Conservation (phyloP, 345 rosid species). For the Garcia nutans region DNA sequence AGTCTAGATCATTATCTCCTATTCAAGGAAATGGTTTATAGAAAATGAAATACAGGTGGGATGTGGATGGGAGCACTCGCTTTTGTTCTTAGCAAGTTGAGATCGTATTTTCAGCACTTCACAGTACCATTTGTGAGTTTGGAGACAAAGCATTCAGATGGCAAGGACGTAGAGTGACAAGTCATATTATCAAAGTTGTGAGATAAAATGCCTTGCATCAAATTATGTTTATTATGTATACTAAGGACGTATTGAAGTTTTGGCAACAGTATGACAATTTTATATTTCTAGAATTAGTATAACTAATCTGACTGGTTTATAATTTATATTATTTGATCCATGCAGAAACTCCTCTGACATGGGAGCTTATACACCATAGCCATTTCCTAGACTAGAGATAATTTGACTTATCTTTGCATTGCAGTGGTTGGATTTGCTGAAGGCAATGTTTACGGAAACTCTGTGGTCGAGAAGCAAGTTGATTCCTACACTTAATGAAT, state of each 20-base stretch:
- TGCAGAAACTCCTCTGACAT: neutral
- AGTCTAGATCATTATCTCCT: constrained; percentile 9
- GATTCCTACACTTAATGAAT: constrained; percentile 62
- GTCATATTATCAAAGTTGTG: constrained; percentile 57
- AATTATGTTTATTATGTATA: neutral
- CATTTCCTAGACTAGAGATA: neutral
- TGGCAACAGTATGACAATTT: neutral
- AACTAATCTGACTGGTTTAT: neutral
- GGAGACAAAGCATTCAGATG: constrained; percentile 53
- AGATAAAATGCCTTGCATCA: constrained; percentile 15
- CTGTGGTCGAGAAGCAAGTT: constrained; percentile 51
- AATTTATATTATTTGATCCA: neutral
- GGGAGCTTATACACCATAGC: neutral
- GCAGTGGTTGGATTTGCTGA: constrained; percentile 84
- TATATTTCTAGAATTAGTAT: neutral
- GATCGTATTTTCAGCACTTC: constrained; percentile 71
- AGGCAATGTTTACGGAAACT: constrained; percentile 64
- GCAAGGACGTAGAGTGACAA: constrained; percentile 62
- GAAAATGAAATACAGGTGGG: constrained; percentile 54
- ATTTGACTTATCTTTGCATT: constrained; percentile 18
- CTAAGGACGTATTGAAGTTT: neutral
- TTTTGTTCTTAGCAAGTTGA: constrained; percentile 71
- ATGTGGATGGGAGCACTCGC: constrained; percentile 42
- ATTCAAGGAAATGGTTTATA: constrained; percentile 11
- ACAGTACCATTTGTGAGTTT: constrained; percentile 61